Percentiles rank a stretch among this genome's conserved stretches.
Conservation (phyloP, 2,329 filamentous ascomycete species). For the Chaetomium sp. region DNA sequence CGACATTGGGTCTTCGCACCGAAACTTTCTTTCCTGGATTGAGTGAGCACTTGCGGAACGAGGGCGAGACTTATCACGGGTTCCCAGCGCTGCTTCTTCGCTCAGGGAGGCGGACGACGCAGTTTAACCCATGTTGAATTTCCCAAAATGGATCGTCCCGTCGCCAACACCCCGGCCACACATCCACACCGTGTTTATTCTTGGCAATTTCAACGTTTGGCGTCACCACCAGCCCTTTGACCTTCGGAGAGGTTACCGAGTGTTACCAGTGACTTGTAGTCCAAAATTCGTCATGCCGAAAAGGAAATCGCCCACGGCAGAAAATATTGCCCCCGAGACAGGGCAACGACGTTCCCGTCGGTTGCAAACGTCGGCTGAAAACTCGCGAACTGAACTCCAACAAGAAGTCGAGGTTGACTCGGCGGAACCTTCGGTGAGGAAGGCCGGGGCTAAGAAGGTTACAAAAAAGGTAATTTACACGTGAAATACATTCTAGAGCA, state of each 20-base stretch:
- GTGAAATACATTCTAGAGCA: too few species aligned
- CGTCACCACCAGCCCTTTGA: not conserved
- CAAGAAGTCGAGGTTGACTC: not conserved
- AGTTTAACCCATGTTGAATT: not conserved
- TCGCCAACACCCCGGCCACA: not conserved
- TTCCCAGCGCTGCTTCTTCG: too few species aligned
- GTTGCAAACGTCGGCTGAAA: not conserved
- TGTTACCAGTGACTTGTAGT: too few species aligned
- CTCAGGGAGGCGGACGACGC: not conserved
- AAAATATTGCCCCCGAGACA: constrained; percentile 4
- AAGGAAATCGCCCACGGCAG: constrained; percentile 14
- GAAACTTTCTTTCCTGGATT: too few species aligned
- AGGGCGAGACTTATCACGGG: too few species aligned
- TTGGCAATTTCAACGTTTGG: not conserved
- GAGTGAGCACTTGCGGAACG: too few species aligned
- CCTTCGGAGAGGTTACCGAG: too few species aligned
- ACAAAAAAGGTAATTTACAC: too few species aligned
- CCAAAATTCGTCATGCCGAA: constrained; percentile 17
- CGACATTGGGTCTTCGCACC: too few species aligned
- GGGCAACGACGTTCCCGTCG: constrained; percentile 18
- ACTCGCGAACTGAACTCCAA: not conserved
- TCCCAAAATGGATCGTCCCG: not conserved
- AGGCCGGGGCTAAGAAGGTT: not conserved
- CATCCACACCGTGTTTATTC: not conserved
- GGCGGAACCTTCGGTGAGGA: not conserved